A percentile compares a stretch with the other conserved stretches of the same genome.
These are phyloP conservation scores for Puccinellia tenuiflora DNA, from an alignment of 176 grass and related monocot genomes.

Conservation along the genomic window DNA sequence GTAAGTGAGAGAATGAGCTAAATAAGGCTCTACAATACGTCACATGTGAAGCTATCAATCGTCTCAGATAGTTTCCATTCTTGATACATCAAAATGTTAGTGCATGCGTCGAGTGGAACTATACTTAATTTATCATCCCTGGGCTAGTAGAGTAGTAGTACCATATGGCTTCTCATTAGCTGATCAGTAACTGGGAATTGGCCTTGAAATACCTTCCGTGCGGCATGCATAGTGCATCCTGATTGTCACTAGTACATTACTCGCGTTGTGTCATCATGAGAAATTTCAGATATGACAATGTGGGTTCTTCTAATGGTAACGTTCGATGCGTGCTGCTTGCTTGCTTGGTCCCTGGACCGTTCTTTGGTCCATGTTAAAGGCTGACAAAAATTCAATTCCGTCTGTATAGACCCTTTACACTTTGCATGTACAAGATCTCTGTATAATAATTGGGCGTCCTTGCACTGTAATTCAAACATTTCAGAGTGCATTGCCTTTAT, in stretches of 20 bases:
- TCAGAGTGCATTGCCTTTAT: not conserved
- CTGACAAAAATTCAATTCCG: constrained; percentile 17
- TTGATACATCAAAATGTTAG: not conserved
- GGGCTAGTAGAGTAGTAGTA: not conserved
- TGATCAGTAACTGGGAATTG: not conserved
- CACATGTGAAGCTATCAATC: not conserved
- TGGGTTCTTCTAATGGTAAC: not conserved
- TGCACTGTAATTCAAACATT: constrained; percentile 10
- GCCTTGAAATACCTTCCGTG: not conserved
- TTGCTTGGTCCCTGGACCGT: not conserved
- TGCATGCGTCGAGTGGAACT: not conserved
- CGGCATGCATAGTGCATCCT: not conserved
- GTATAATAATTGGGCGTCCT: not conserved
- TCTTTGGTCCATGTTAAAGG: constrained; percentile 29
- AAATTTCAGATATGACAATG: not conserved
- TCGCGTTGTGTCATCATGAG: not conserved
- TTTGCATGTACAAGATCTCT: not conserved
- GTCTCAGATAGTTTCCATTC: not conserved
- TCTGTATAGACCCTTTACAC: constrained; percentile 14
- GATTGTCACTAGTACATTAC: not conserved
- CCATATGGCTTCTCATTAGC: not conserved
- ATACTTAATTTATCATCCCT: not conserved
- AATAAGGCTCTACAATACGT: not conserved
- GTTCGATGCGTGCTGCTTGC: not conserved
- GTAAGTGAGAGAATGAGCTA: not conserved